These are phyloP conservation scores for Annulohypoxylon moriforme DNA, from an alignment of 495 filamentous ascomycete genomes.

Conservation along the genomic window DNA sequence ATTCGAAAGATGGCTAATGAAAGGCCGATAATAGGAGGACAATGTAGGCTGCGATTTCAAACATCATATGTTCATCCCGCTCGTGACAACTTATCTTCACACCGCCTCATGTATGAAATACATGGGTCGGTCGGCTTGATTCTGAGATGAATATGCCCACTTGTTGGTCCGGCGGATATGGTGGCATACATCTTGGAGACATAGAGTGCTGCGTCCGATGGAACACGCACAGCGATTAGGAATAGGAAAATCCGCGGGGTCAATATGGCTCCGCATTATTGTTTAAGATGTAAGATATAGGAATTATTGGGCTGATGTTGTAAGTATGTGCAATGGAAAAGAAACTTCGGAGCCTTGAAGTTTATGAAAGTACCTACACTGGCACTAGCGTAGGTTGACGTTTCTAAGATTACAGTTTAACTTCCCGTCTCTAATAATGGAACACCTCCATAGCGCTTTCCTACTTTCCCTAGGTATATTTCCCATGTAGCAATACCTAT, in stretches of 20 bases:
- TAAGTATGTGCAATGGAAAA: background rate
- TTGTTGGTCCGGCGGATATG: constrained; percentile 14
- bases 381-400: background rate
- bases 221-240: constrained; percentile 1
- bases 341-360: background rate
- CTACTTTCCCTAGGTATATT: background rate
- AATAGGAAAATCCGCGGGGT: constrained; percentile 1
- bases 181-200: constrained; percentile 19
- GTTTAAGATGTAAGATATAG: background rate
- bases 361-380: background rate
- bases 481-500: background rate
- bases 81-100: constrained; percentile 29
- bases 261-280: background rate
- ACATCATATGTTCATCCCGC: constrained; percentile 30
- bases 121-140: constrained; percentile 23
- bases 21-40: constrained; percentile 29
- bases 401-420: background rate
- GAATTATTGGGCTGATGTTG: background rate
- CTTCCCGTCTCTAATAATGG: constrained; percentile 4
- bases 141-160: background rate
- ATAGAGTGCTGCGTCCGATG: constrained; percentile 22
- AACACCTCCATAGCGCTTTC: constrained; percentile 7
- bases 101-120: constrained; percentile 33
- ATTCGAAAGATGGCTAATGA: constrained; percentile 12
- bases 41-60: constrained; percentile 19